These are phyloP conservation scores for Globisporangium camurandrum DNA, from an alignment of 352 stramenopile genomes.

Conservation along the genomic window DNA sequence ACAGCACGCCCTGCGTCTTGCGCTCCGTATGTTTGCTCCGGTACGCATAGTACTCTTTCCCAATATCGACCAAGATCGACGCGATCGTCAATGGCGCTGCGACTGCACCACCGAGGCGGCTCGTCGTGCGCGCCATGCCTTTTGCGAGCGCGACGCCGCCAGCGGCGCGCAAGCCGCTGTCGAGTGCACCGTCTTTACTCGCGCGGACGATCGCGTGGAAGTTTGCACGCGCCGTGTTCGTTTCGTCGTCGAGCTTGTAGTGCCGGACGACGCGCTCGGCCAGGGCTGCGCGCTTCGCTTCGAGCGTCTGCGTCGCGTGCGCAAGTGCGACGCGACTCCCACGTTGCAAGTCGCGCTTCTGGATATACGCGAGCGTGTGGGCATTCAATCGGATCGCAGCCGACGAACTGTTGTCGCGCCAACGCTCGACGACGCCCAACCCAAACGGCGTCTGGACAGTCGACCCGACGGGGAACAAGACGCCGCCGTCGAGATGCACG, in stretches of 20 bases:
- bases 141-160: constrained; percentile 71
- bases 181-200: constrained; percentile 66
- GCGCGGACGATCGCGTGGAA: constrained; percentile 51
- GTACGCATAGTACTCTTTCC: constrained; percentile 83
- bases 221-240: constrained; percentile 16
- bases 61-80: constrained; percentile 82
- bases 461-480: constrained; percentile 50
- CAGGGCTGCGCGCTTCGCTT: constrained; percentile 44
- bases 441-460: constrained; percentile 62
- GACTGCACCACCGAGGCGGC: constrained; percentile 43
- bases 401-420: constrained; percentile 23
- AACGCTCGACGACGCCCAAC: constrained; percentile 44
- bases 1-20: constrained; percentile 58
- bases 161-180: constrained; percentile 73
- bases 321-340: constrained; percentile 48
- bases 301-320: constrained; percentile 26
- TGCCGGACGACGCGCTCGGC: constrained; percentile 50
- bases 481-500: neutral
- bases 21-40: constrained; percentile 66
- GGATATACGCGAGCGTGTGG: constrained; percentile 52
- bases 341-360: constrained; percentile 46
- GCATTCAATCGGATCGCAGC: constrained; percentile 31
- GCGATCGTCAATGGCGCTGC: constrained; percentile 73
- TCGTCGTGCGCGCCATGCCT: constrained; percentile 58
- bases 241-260: constrained; percentile 36